Base-by-base conservation (phyloP, 1,284 basidiomycete species). In the Schizophyllum commune region DNA sequence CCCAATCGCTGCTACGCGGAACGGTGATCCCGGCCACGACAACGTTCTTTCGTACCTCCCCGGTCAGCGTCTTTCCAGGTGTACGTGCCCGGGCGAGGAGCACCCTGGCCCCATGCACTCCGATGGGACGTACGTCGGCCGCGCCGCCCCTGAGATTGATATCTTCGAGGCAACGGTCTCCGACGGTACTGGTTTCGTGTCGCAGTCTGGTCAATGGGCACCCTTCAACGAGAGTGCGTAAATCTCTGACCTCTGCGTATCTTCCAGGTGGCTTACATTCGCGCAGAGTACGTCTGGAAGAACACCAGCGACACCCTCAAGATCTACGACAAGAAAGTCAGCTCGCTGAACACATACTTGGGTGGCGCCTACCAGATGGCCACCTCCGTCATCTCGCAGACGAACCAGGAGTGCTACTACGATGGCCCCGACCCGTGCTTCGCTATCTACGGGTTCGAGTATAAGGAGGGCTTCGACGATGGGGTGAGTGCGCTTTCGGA, bases 101-200 rank as follows among this genome's bases (percentile, higher is more conserved):
- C 89, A 91, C 66, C 89, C 89, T 0, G 89, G 89, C 1, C 89
- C 89, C 11, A 70, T 74, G 52, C 75, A 74, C 56, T 53, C 67
- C 5, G 78, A 81, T 61, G 87, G 86, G 33, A 66, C 64, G 27
- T 76, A 68, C 55, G 75, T 78, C 1, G 85, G 85, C 3, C 80
- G 90, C 55, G 79, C 81, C 0, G 88, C 88, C 1, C 90, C 89
- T 15, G 93, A 96, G 74, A 94, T 96, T 61, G 91, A 93, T 74
- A 76, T 92, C 52, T 80, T 93, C 62, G 91, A 93, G 71, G 90
- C 89, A 5, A 80, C 85, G 70, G 82, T 84, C 8, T 86, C 84
- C 4, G 79, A 85, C 64, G 53, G 27, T 13, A 19, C 19, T 21
- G 53, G 53, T 21, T 55, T 21, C 27, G 53, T 55, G 27, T 55